These are phyloP conservation scores for Aspergillus ibericus DNA, from an alignment of 2,329 filamentous ascomycete species.

Conservation along the genomic window DNA sequence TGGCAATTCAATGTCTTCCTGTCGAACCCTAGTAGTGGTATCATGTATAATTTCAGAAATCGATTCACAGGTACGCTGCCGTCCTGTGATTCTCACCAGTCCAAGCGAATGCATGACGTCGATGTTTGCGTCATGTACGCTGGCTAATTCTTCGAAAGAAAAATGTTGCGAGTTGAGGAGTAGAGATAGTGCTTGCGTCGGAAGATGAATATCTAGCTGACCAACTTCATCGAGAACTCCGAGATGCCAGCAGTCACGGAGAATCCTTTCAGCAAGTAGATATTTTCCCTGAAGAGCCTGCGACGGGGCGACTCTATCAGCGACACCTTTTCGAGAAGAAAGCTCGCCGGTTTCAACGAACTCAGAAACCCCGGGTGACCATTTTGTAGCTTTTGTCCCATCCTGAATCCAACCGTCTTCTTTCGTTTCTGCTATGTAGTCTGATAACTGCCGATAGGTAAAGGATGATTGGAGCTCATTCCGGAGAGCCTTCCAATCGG, in stretches of 20 bases:
- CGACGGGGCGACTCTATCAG: conserved; percentile 22
- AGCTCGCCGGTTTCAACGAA: conserved; percentile 26
- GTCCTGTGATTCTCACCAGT: conserved; percentile 39
- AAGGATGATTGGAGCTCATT: conserved; percentile 36
- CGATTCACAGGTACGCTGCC: conserved; percentile 31
- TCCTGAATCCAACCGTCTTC: background rate
- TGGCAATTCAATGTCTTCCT: conserved; percentile 27
- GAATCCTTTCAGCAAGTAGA: conserved; percentile 35
- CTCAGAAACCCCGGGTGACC: conserved; percentile 35
- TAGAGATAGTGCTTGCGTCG: conserved; percentile 28
- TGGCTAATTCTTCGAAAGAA: conserved; percentile 40
- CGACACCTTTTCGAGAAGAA: conserved; percentile 12
- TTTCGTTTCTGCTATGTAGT: conserved; percentile 27
- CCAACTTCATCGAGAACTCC: conserved; percentile 35
- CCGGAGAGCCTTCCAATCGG: conserved; percentile 34
- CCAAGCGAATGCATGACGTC: conserved; percentile 36
- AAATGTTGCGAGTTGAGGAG: conserved; percentile 35
- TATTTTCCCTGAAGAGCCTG: conserved; percentile 31
- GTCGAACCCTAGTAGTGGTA: conserved; percentile 29
- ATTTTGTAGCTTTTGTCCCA: conserved; percentile 10
- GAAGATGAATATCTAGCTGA: conserved; percentile 37
- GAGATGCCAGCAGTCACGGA: conserved; percentile 43
- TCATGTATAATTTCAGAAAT: conserved; percentile 36
- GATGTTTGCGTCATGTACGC: conserved; percentile 35
- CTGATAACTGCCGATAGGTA: conserved; percentile 32